Evolutionary conservation across 257 asterid species (phyloP), one percentile per base, ranked within the genome.

Genomic region (Plantago elongata): DNA sequence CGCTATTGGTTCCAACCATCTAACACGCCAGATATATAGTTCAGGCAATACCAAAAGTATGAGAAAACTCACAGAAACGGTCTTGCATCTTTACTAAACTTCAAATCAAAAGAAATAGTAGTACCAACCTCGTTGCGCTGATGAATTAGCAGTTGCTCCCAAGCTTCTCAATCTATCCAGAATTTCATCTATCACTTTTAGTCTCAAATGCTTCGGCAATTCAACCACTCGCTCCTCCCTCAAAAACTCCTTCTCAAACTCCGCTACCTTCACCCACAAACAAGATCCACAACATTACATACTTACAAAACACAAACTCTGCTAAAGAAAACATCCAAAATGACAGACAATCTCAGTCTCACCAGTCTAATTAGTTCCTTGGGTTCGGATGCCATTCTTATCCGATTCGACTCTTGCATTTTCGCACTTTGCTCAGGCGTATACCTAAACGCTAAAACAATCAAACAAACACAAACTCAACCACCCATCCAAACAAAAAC

Each of bases 391-490:
- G 81, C 90, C 74, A 63, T 83, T 57, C 94, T 81, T 70, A 93
- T 75, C 68, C 70, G 80, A 76, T 79, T 81, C 5, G 97, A 80
- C 77, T 89, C 97, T 74, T 83, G 92, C 95, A 85, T 86, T 78
- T 68, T 87, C 77, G 77, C 80, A 68, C 82, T 79, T 85, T 93
- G 96, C 68, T 79, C 85, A 13, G 78, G 66, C 8, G 84, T 83
- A 78, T 93, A 87, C 74, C 68, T 83, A 79, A 74, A 80, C 51
- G 83, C 97, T 92, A 82, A 43, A 52, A 66, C 16, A 67, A 49
- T 8, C 15, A 40, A 27, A 27, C 40, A 34, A 34, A 34, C 27
- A 22, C 27, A 22, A 22, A 22, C 27, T 22, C 27, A 22, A 22
- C 27, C 27, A 52, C 9, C 15, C 27, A 30, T 18, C 16, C 27